Evolutionary conservation across 2,329 filamentous ascomycete species (phyloP), one percentile per base, ranked within the genome.

Genomic region (Sporothrix mexicana): DNA sequence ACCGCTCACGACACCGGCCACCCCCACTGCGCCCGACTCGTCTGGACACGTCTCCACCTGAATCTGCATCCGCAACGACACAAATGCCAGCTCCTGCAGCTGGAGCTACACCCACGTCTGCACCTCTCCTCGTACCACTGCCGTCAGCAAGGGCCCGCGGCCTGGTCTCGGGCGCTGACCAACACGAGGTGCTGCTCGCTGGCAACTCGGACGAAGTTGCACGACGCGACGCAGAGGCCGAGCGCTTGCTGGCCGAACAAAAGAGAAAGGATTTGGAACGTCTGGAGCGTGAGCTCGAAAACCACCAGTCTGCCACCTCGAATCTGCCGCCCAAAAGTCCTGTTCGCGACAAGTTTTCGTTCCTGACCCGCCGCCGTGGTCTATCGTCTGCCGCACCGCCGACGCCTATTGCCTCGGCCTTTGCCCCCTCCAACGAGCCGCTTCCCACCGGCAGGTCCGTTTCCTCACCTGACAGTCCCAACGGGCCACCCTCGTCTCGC

Each of bases 161-260:
- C 30, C 45, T 66, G 36, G 73, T 72, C 66, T 57, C 68, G 71
- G 70, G 73, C 73, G 72, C 73, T 75, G 20, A 57, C 53, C 49
- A 68, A 23, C 53, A 64, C 59, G 68, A 73, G 49, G 23, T 70
- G 45, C 61, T 57, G 30, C 61, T 57, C 70, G 77, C 76, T 51
- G 76, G 79, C 69, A 78, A 80, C 77, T 81, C 80, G 17, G 79
- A 81, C 75, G 82, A 83, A 74, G 77, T 78, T 62, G 83, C 83
- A 72, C 84, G 82, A 72, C 80, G 83, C 70, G 83, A 86, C 73
- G 82, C 81, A 51, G 85, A 87, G 76, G 84, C 82, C 47, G 82
- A 86, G 76, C 83, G 84, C 73, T 83, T 85, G 61, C 79, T 85
- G 61, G 83, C 83, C 30, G 84, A 87, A 75, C 84, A 86, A 77